Evolutionary conservation across 2,329 filamentous ascomycete species (phyloP).

Genomic region (Penicillium oxalicum): DNA sequence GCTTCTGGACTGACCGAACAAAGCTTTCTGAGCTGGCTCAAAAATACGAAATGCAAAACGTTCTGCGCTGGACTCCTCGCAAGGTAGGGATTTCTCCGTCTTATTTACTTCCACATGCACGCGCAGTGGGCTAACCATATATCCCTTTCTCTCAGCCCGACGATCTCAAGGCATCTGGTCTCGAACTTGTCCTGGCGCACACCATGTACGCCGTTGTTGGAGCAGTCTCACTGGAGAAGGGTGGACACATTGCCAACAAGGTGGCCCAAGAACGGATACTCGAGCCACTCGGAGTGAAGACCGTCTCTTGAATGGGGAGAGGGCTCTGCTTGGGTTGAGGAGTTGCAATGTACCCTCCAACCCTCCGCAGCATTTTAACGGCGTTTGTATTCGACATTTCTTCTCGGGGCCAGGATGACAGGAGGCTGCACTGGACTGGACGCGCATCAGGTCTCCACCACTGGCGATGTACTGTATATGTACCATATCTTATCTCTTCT

Average conservation of each 20-base stretch:
- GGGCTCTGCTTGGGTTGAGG: conserved; percentile 15
- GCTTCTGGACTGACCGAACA: conserved; percentile 56
- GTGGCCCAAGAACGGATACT: conserved; percentile 73
- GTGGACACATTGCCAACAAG: conserved; percentile 68
- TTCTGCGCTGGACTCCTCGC: conserved; percentile 84
- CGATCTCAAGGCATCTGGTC: conserved; percentile 66
- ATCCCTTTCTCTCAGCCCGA: conserved; percentile 44
- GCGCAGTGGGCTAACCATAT: conserved; percentile 1
- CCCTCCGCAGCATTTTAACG: conserved; percentile 33
- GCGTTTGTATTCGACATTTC: conserved; percentile 27
- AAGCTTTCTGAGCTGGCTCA: conserved; percentile 63
- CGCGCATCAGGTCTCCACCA: conserved; percentile 10
- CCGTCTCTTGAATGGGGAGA: conserved; percentile 17
- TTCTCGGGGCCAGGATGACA: conserved; percentile 19
- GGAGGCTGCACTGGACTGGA: conserved; percentile 15
- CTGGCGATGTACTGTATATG: conserved; percentile 25
- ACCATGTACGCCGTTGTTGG: conserved; percentile 81
- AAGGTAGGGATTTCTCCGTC: conserved; percentile 51
- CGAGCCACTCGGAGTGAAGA: conserved; percentile 41
- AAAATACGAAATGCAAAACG: conserved; percentile 63
- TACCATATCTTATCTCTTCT: conserved; percentile 27
- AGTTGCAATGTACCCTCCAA: background rate
- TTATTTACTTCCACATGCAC: background rate
- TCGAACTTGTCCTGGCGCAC: conserved; percentile 67
- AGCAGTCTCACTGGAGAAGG: conserved; percentile 81